Conservation (phyloP, 805 yeast genomes). For the Wickerhamiella kazuoi region DNA sequence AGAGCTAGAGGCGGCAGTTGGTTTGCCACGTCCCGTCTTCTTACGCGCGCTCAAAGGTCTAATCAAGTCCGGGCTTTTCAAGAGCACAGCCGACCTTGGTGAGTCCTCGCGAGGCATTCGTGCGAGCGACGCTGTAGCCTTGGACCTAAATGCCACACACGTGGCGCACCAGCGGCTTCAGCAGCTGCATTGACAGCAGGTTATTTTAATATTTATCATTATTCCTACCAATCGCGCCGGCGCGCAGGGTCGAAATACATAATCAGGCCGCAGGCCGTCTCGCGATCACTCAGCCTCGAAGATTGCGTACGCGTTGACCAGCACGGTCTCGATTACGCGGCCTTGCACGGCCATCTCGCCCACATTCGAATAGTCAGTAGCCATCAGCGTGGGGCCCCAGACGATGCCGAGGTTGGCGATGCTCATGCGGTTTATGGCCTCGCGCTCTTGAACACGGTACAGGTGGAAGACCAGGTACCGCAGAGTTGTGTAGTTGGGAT, state of each 20-base stretch:
- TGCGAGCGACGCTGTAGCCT: background rate
- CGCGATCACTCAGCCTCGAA: conserved; percentile 35
- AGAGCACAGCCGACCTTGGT: background rate
- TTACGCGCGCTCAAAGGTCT: background rate
- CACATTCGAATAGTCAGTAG: conserved; percentile 43
- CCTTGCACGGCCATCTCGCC: conserved; percentile 65
- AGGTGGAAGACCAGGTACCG: conserved; percentile 74
- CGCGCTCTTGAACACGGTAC: conserved; percentile 47
- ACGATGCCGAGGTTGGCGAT: conserved; percentile 66
- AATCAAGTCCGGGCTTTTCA: background rate
- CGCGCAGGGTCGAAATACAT: no score
- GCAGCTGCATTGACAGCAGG: no score
- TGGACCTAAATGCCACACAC: no score
- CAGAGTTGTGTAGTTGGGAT: conserved; percentile 85
- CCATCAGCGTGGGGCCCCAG: conserved; percentile 85
- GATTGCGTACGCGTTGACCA: conserved; percentile 69
- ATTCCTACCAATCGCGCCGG: no score
- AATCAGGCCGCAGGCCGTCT: background rate
- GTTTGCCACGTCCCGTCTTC: background rate
- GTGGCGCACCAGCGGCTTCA: no score
- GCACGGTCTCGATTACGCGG: conserved; percentile 65
- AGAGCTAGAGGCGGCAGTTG: background rate
- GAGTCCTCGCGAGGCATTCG: no score
- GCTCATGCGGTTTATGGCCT: conserved; percentile 60
- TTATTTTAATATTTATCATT: no score